phyloP scores from a whole-genome alignment of 1,284 basidiomycete genomes.

The Cystobasidiaceae sp. region DNA sequence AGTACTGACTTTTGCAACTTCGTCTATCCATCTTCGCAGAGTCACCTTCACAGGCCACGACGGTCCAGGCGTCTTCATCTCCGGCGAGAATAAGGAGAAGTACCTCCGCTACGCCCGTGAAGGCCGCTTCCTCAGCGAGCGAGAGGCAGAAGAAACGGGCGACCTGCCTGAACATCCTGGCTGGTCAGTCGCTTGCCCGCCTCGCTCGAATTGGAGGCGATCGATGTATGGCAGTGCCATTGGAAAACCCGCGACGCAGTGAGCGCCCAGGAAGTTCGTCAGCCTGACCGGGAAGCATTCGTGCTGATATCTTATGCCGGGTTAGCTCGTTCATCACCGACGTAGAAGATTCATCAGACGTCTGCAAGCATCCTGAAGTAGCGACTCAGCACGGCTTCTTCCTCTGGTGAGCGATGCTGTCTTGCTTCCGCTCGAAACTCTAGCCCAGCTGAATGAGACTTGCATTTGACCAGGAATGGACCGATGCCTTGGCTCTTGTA shows the following conservation, averaged over 20 bases:
- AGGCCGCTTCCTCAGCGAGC: constrained; percentile 35
- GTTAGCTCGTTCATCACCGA: constrained; percentile 43
- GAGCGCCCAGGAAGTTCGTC: too few relatives aligned
- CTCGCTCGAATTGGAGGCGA: constrained; percentile 36
- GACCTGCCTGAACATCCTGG: constrained; percentile 19
- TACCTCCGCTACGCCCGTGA: constrained; percentile 48
- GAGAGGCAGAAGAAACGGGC: neutral
- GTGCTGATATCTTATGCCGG: neutral
- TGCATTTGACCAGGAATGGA: constrained; percentile 34
- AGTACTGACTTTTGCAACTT: constrained; percentile 43
- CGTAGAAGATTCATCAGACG: constrained; percentile 40
- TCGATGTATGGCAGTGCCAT: constrained; percentile 41
- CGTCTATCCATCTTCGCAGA: constrained; percentile 41
- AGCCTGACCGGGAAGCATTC: constrained; percentile 5
- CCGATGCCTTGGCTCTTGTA: constrained; percentile 40
- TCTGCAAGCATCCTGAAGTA: constrained; percentile 44
- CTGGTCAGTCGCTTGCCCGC: constrained; percentile 36
- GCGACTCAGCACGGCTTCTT: constrained; percentile 44
- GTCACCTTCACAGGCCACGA: constrained; percentile 51
- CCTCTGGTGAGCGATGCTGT: constrained; percentile 34
- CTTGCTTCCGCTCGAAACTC: too few relatives aligned
- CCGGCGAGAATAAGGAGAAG: constrained; percentile 46
- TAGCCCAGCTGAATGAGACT: too few relatives aligned
- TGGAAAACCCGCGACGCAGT: constrained; percentile 37
- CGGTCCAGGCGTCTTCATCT: constrained; percentile 50